phyloP scores from a whole-genome alignment of 169 alveolate species.

The Plasmodium fragile region DNA sequence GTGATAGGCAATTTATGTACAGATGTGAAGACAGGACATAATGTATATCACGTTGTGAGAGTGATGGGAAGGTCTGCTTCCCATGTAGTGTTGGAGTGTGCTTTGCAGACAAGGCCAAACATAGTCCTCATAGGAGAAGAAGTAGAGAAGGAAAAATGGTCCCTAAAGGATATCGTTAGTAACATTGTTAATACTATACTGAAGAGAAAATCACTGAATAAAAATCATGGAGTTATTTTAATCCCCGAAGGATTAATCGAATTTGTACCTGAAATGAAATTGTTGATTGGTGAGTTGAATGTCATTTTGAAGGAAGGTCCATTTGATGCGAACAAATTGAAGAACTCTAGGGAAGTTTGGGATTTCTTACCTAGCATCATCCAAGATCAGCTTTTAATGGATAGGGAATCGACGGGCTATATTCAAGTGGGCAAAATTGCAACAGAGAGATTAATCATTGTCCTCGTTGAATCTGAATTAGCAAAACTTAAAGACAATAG shows the following conservation, averaged over 20 bases:
- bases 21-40: conserved; percentile 93
- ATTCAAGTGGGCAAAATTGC: conserved; percentile 99
- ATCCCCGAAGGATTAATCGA: conserved; percentile 99
- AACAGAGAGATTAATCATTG: conserved; percentile 96
- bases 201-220: conserved; percentile 90
- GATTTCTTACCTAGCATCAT: conserved; percentile 93
- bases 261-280: conserved; percentile 95
- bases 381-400: conserved; percentile 96
- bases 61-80: conserved; percentile 99
- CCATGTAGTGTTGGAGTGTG: conserved; percentile 97
- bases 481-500: conserved; percentile 78
- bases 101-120: conserved; percentile 96
- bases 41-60: conserved; percentile 96
- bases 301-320: conserved; percentile 87
- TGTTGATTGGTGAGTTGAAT: conserved; percentile 94
- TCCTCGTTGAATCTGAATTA: conserved; percentile 89
- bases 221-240: conserved; percentile 96
- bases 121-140: conserved; percentile 96
- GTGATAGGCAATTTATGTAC: conserved; percentile 94
- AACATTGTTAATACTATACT: conserved; percentile 93
- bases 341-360: conserved; percentile 85
- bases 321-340: conserved; percentile 76
- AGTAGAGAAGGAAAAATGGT: conserved; percentile 89
- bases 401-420: conserved; percentile 99
- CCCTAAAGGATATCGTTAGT: conserved; percentile 91